phyloP scores from a whole-genome alignment of 1,139 yeast species.

The Insectozyma bohioensis region DNA sequence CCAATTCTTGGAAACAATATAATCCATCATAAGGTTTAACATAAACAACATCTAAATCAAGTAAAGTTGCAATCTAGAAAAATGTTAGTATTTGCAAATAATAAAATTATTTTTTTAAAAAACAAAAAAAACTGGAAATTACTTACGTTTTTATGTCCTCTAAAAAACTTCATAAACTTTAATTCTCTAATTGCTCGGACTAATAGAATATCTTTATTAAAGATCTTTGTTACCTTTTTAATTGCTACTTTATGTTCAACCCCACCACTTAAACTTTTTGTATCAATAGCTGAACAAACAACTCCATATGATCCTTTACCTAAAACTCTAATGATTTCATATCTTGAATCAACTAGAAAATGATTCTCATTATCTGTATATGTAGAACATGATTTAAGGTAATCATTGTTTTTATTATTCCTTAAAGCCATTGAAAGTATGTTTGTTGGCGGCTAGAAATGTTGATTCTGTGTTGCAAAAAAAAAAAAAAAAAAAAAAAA shows the following conservation, averaged over 20 bases:
- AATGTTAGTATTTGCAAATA: conserved; percentile 3
- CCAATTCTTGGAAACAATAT: conserved; percentile 76
- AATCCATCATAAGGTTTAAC: conserved; percentile 76
- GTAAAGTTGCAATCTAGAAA: conserved; percentile 57
- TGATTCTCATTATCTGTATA: conserved; percentile 20
- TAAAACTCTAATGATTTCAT: conserved; percentile 59
- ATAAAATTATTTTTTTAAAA: no score
- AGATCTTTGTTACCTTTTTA: conserved; percentile 72
- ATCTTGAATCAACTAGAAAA: conserved; percentile 66
- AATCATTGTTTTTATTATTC: conserved; percentile 9
- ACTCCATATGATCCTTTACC: conserved; percentile 93
- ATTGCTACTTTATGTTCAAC: conserved; percentile 52
- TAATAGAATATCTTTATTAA: conserved; percentile 60
- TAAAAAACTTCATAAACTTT: conserved; percentile 72
- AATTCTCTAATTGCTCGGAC: conserved; percentile 79
- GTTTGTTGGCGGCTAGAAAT: no score
- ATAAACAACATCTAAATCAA: conserved; percentile 71
- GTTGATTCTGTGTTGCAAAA: no score
- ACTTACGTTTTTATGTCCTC: conserved; percentile 72
- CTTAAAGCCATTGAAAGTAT: conserved; percentile 12
- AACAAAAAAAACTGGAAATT: not conserved
- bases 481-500: no score
- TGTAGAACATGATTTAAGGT: conserved; percentile 13
- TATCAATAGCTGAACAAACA: conserved; percentile 80
- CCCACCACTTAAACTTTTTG: conserved; percentile 21